These are phyloP conservation scores for Batkoa obscura DNA, from an alignment of 371 early-diverging fungal species.

Conservation along the genomic window DNA sequence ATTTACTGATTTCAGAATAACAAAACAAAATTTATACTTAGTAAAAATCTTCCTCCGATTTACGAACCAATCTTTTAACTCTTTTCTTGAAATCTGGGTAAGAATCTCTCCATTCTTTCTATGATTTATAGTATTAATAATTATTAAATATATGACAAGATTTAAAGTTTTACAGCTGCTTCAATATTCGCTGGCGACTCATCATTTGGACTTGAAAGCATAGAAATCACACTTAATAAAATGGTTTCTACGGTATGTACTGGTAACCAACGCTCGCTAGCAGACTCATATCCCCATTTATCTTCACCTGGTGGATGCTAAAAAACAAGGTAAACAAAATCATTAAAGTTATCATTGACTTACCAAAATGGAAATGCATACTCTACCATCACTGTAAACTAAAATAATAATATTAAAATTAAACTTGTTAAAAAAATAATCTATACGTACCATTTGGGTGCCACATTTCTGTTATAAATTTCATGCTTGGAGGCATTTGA, in stretches of 20 bases:
- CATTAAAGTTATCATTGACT: conserved; percentile 9
- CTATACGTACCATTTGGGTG: conserved; percentile 47
- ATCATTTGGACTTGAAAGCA: conserved; percentile 85
- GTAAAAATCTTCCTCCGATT: conserved; percentile 30
- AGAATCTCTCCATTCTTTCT: conserved; percentile 58
- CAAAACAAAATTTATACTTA: background rate
- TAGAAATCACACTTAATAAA: conserved; percentile 62
- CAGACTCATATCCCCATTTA: conserved; percentile 79
- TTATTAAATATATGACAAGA: background rate
- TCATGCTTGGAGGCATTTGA: conserved; percentile 65
- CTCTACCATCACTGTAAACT: conserved; percentile 66
- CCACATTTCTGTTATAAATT: conserved; percentile 62
- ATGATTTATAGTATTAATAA: conserved; percentile 5
- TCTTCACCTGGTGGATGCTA: conserved; percentile 66
- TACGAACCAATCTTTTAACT: conserved; percentile 45
- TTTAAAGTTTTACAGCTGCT: conserved; percentile 43
- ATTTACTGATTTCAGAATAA: no score
- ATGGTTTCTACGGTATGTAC: conserved; percentile 90
- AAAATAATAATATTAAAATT: background rate
- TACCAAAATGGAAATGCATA: conserved; percentile 86
- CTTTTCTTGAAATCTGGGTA: conserved; percentile 49
- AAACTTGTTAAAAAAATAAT: background rate
- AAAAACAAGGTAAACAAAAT: background rate
- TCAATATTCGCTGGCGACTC: conserved; percentile 84
- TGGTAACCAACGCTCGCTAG: conserved; percentile 84